These are phyloP conservation scores for Metschnikowia chrysomelidarum DNA, from an alignment of 805 yeast species.

Conservation along the genomic window DNA sequence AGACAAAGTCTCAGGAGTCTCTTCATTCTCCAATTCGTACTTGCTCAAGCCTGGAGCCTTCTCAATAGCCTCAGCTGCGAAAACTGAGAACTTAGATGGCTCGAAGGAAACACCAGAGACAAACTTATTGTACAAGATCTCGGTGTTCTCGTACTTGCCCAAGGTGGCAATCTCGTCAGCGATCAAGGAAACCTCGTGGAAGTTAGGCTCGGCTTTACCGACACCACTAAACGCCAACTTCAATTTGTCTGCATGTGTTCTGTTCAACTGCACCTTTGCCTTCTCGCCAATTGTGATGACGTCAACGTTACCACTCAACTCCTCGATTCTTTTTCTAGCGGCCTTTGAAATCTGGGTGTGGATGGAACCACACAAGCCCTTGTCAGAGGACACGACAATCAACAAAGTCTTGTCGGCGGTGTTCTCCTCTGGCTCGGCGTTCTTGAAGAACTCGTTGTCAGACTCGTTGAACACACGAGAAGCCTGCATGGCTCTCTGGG, in stretches of 20 bases:
- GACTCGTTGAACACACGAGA: constrained; percentile 83
- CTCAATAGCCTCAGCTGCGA: constrained; percentile 67
- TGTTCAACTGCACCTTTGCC: constrained; percentile 80
- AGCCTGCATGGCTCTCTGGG: constrained; percentile 89
- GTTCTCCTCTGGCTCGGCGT: constrained; percentile 72
- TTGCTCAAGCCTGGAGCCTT: constrained; percentile 81
- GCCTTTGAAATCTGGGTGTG: constrained; percentile 93
- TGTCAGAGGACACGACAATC: constrained; percentile 83
- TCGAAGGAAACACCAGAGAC: constrained; percentile 86
- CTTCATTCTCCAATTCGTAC: constrained; percentile 71
- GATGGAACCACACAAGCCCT: constrained; percentile 98
- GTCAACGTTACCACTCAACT: constrained; percentile 64
- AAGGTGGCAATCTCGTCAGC: constrained; percentile 76
- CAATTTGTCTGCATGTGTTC: constrained; percentile 71
- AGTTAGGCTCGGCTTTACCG: constrained; percentile 97
- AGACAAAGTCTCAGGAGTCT: constrained; percentile 67
- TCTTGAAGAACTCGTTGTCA: constrained; percentile 73
- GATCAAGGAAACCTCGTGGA: constrained; percentile 83
- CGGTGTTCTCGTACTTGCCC: constrained; percentile 72
- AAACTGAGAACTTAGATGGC: constrained; percentile 69
- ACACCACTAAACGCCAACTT: constrained; percentile 82
- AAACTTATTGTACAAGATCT: constrained; percentile 84
- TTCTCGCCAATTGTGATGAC: constrained; percentile 93
- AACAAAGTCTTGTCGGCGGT: constrained; percentile 67
- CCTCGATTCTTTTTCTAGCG: constrained; percentile 66